phyloP scores from a whole-genome alignment of 2,329 filamentous ascomycete genomes.

The Spiromastix sp. region DNA sequence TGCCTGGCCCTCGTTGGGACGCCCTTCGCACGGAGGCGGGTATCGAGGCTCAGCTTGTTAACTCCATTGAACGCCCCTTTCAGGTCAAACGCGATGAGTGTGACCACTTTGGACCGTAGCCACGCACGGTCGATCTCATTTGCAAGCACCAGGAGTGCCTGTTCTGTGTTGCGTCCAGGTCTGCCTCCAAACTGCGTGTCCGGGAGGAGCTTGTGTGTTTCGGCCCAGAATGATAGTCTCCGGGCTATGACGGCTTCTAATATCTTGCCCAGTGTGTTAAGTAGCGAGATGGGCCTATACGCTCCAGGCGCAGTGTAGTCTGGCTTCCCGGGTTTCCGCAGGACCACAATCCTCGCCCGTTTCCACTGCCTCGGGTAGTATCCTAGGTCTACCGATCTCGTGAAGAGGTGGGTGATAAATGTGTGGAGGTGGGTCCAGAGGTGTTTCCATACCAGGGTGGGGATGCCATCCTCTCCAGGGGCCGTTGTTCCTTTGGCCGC shows the following conservation, averaged over 20 bases:
- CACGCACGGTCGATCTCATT: slow-evolving; percentile 13
- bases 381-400: neutral
- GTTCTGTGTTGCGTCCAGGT: slow-evolving; percentile 13
- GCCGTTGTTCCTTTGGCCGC: slow-evolving; percentile 12
- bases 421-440: slow-evolving; percentile 6
- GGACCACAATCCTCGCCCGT: neutral
- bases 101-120: slow-evolving; percentile 12
- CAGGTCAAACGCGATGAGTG: slow-evolving; percentile 11
- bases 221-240: slow-evolving; percentile 12
- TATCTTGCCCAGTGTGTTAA: slow-evolving; percentile 12
- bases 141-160: slow-evolving; percentile 15
- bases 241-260: slow-evolving; percentile 13
- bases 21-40: neutral
- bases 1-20: neutral
- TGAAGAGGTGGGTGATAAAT: slow-evolving; percentile 1
- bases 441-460: slow-evolving; percentile 13
- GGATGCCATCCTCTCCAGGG: slow-evolving; percentile 12
- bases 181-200: slow-evolving; percentile 15
- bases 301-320: neutral
- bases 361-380: neutral
- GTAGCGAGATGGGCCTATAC: neutral
- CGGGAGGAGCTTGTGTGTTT: slow-evolving; percentile 14
- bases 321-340: neutral
- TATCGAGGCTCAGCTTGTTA: slow-evolving; percentile 8
- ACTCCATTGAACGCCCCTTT: slow-evolving; percentile 15